phyloP scores from a whole-genome alignment of 495 filamentous ascomycete genomes.

The Aspergillus sclerotioniger region DNA sequence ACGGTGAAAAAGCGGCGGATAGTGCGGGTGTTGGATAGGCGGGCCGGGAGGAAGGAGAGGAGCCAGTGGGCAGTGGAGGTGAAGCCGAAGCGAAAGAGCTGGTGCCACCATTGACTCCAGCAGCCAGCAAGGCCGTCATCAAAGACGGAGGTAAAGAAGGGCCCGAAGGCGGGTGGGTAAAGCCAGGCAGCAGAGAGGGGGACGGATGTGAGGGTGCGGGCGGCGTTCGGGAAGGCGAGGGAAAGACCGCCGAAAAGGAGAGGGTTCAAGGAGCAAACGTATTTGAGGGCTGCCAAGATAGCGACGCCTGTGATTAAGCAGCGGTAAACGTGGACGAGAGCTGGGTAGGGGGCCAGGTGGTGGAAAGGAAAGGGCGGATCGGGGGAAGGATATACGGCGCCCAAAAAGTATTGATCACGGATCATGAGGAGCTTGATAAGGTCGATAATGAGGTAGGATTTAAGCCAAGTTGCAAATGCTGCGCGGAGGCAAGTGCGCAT shows the following conservation, averaged over 20 bases:
- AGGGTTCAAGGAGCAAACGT: constrained; percentile 53
- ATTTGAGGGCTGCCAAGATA: constrained; percentile 53
- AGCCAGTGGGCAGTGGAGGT: constrained; percentile 53
- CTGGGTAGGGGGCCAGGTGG: constrained; percentile 36
- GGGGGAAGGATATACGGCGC: constrained; percentile 31
- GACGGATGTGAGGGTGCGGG: constrained; percentile 36
- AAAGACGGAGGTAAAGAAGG: constrained; percentile 49
- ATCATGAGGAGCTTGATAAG: constrained; percentile 62
- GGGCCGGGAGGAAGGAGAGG: constrained; percentile 35
- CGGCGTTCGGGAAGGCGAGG: constrained; percentile 38
- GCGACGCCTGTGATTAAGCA: constrained; percentile 46
- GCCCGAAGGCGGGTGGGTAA: constrained; percentile 64
- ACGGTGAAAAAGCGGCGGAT: constrained; percentile 30
- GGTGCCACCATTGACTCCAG: constrained; percentile 89
- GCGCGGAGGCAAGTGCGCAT: constrained; percentile 39
- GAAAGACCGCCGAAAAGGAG: constrained; percentile 57
- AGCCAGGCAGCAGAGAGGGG: constrained; percentile 60
- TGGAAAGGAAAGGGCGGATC: constrained; percentile 44
- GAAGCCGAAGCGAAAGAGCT: constrained; percentile 76
- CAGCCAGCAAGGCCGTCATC: constrained; percentile 69
- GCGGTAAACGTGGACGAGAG: constrained; percentile 47
- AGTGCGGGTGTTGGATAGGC: constrained; percentile 8
- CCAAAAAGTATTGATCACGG: constrained; percentile 73
- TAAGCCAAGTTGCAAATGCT: constrained; percentile 46
- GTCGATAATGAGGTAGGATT: constrained; percentile 64